Base-by-base conservation (phyloP, 192 early-diverging fungal genomes). In the Coemansia sp. region DNA sequence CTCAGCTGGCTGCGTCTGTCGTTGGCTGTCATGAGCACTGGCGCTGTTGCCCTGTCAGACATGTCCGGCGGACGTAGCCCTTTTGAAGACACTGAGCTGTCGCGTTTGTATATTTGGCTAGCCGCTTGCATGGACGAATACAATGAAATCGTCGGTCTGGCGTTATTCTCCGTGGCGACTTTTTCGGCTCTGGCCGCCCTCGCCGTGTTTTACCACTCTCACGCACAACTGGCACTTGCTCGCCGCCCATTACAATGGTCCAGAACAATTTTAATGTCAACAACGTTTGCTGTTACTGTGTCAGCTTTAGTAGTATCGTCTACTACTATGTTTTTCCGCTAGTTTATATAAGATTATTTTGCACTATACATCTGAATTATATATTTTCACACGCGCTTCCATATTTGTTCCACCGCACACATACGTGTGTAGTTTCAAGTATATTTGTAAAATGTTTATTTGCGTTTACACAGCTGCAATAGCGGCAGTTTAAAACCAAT, bases 1-100 rank as follows among this genome's bases (percentile, higher is more conserved):
- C 76, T 79, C 15, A 67, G 76, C 67, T 79, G 76, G 67, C 38
- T 73, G 1, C 67, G 76, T 1, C 47, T 79, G 6, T 61, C 71
- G 0, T 51, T 79, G 18, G 67, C 64, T 3, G 24, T 73, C 34
- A 73, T 73, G 67, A 61, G 53, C 37, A 70, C 76, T 0, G 76
- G 71, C n/a, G 66, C 70, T 7, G 70, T 49, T 4, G 56, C 61
- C n/a, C 28, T 78, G 3, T 44, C 42, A 17, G 56, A 65, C 25
- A 60, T 46, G 11, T 26, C 44, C 11, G 20, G 31, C 24, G 25
- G 51, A 23, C 46, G 37, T 9, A 49, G 37, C 31, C 21, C 51
- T 8, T 64, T 59, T 4, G 17, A 21, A 5, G 36, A 59, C 38
- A 8, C 14, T 6, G 23, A 42, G n/a, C 17, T 61, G 5, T 47